Conservation (phyloP, 148 eudicot species). For the Rhododendron henanense region DNA sequence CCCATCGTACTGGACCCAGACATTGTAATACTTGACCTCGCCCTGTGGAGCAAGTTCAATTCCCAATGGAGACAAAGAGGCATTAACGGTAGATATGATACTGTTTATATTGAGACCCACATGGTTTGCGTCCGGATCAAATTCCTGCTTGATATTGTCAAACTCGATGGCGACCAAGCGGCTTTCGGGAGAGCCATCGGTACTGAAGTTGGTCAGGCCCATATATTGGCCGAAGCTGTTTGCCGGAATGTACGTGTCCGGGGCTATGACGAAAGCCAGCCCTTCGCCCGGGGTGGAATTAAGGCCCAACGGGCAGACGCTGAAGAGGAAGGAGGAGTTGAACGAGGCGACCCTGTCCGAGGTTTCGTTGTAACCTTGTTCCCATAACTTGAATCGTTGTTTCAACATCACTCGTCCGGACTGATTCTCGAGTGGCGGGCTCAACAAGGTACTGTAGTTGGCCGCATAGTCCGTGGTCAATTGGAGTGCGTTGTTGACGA, state of each 20-base stretch:
- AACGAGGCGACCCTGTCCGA: conserved; percentile 40
- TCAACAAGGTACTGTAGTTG: conserved; percentile 8
- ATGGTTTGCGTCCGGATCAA: conserved; percentile 70
- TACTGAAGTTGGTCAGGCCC: conserved; percentile 55
- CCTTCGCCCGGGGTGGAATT: conserved; percentile 47
- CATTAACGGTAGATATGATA: conserved; percentile 33
- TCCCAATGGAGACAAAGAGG: conserved; percentile 29
- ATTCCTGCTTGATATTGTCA: conserved; percentile 49
- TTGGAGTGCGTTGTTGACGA: conserved; percentile 53
- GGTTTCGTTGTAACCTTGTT: neutral
- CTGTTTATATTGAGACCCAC: conserved; percentile 57
- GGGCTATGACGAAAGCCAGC: conserved; percentile 54
- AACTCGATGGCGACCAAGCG: conserved; percentile 63
- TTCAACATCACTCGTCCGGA: conserved; percentile 46
- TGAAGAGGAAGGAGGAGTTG: conserved; percentile 53
- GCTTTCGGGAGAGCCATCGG: conserved; percentile 37
- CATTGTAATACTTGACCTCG: conserved; percentile 40
- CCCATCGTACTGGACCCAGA: conserved; percentile 77
- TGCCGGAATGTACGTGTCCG: conserved; percentile 24
- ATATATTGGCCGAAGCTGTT: conserved; percentile 50
- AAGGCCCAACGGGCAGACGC: neutral
- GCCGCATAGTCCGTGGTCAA: conserved; percentile 46
- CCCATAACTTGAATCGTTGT: conserved; percentile 43
- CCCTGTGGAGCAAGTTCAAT: conserved; percentile 37
- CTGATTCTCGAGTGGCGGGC: conserved; percentile 14